A percentile compares a stretch with the other conserved stretches of the same genome.
Conservation (phyloP, 305 asterid species). For the Fraxinus ornus region DNA sequence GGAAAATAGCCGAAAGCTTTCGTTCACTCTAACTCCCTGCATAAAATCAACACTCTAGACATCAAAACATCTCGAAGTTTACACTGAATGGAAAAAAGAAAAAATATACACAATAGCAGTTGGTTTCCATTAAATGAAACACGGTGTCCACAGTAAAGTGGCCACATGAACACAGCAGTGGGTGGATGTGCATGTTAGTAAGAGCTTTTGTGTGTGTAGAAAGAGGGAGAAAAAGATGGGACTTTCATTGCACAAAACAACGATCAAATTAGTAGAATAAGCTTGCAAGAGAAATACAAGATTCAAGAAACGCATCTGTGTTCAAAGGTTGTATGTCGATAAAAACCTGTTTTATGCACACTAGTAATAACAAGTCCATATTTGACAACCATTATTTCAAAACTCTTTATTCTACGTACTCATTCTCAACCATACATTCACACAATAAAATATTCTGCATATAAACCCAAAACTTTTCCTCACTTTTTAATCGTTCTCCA, state of each 20-base stretch:
- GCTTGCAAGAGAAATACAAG: not conserved
- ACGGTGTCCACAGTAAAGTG: not conserved
- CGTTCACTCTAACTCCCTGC: slow-evolving; percentile 82
- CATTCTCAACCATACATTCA: not conserved
- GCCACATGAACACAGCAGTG: not conserved
- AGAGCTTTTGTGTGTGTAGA: not conserved
- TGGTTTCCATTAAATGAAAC: not conserved
- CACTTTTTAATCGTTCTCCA: not conserved
- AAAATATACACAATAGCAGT: not conserved
- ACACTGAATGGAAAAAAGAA: not conserved
- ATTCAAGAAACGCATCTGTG: not conserved
- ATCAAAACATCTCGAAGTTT: not conserved
- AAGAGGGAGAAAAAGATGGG: not conserved
- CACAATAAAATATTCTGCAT: not conserved
- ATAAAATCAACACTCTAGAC: slow-evolving; percentile 16
- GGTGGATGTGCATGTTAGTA: not conserved
- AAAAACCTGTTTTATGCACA: not conserved
- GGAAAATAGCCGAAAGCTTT: slow-evolving; percentile 76
- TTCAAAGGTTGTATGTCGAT: not conserved
- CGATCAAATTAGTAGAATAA: not conserved
- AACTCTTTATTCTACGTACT: not conserved
- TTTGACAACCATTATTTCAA: not conserved
- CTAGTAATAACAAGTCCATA: not conserved
- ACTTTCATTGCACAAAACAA: not conserved
- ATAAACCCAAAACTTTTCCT: not conserved